A percentile compares a stretch with the other conserved stretches of the same genome.
Evolutionary conservation across 176 grass and related monocot species (phyloP).

Genomic region (Chloris gayana): DNA sequence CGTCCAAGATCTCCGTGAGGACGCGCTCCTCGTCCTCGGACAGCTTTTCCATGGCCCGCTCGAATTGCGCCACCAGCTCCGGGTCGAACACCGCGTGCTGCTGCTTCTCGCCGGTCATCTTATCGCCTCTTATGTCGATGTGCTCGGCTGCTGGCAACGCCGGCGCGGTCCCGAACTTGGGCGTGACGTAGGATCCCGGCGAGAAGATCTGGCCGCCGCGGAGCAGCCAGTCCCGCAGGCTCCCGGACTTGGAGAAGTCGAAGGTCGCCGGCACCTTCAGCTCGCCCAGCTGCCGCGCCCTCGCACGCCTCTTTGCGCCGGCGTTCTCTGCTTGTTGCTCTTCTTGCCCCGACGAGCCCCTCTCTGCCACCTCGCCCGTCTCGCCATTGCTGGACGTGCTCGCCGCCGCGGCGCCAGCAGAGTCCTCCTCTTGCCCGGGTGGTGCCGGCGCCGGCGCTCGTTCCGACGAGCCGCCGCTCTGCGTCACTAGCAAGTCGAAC

Average conservation of each 20-base stretch:
- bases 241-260: conserved; percentile 74
- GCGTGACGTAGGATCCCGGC: conserved; percentile 66
- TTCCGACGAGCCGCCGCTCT: not conserved
- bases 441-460: not conserved
- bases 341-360: not conserved
- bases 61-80: conserved; percentile 62
- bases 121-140: not conserved
- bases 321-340: not conserved
- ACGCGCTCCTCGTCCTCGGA: conserved; percentile 65
- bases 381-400: not conserved
- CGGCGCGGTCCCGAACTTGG: conserved; percentile 53
- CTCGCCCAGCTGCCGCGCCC: conserved; percentile 54
- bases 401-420: not conserved
- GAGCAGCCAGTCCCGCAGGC: conserved; percentile 74
- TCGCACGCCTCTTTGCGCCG: conserved; percentile 47
- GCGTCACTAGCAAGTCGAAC: conserved; percentile 50
- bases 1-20: conserved; percentile 59
- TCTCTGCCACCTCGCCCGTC: not conserved
- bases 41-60: conserved; percentile 65
- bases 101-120: not conserved
- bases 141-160: not conserved
- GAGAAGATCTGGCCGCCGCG: conserved; percentile 66
- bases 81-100: conserved; percentile 56
- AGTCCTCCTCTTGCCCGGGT: not conserved
- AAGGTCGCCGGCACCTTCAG: conserved; percentile 59